phyloP scores from a whole-genome alignment of 768 basidiomycete genomes.

The Suillus hirtellus region DNA sequence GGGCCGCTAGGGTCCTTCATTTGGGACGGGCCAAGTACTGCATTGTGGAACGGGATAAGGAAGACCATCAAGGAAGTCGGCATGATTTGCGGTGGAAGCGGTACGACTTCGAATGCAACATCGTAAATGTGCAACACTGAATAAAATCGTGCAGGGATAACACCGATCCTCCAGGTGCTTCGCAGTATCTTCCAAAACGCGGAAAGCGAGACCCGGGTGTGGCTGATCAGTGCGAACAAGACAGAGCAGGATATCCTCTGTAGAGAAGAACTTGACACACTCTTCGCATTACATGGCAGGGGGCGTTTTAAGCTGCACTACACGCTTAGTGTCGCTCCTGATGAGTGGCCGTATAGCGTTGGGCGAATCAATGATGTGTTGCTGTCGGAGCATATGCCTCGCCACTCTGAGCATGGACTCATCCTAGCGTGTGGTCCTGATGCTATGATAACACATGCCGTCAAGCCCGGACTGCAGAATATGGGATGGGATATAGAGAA shows the following conservation, averaged over 20 bases:
- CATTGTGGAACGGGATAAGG: slow-evolving; percentile 37
- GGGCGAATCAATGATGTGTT: slow-evolving; percentile 44
- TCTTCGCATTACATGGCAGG: slow-evolving; percentile 30
- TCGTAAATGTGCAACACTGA: background rate
- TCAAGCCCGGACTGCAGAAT: slow-evolving; percentile 33
- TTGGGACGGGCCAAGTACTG: slow-evolving; percentile 46
- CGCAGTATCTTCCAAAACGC: slow-evolving; percentile 45
- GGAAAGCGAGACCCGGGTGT: slow-evolving; percentile 42
- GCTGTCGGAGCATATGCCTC: slow-evolving; percentile 42
- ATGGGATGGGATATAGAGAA: slow-evolving; percentile 39
- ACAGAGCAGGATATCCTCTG: slow-evolving; percentile 52
- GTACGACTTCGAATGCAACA: slow-evolving; percentile 27
- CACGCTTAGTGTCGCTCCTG: slow-evolving; percentile 37
- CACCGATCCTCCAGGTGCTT: slow-evolving; percentile 59
- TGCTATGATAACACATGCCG: slow-evolving; percentile 34
- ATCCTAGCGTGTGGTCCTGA: slow-evolving; percentile 54
- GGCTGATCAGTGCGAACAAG: slow-evolving; percentile 50
- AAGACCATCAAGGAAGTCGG: slow-evolving; percentile 43
- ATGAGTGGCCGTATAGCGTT: slow-evolving; percentile 39
- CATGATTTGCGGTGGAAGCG: slow-evolving; percentile 59
- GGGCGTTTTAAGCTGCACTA: slow-evolving; percentile 44
- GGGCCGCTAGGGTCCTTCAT: slow-evolving; percentile 60
- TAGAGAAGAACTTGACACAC: slow-evolving; percentile 45
- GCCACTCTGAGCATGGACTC: slow-evolving; percentile 37
- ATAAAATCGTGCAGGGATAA: slow-evolving; percentile 40